Conservation (phyloP, 768 basidiomycete genomes). For the Tricholoma hemisulphureum region DNA sequence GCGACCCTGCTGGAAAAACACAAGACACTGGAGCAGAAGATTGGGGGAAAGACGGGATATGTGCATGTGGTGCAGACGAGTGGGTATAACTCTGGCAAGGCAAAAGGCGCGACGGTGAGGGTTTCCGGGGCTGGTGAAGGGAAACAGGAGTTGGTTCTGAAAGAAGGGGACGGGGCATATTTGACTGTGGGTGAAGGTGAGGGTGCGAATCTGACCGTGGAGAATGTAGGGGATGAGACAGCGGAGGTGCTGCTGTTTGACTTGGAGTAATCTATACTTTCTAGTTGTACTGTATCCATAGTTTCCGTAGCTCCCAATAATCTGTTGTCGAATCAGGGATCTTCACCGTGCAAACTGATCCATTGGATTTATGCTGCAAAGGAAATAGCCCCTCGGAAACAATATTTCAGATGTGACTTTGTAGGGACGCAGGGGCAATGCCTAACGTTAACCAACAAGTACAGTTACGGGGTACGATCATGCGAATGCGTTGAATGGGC, state of each 20-base stretch:
- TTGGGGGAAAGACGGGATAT: slow-evolving; percentile 66
- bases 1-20: slow-evolving; percentile 69
- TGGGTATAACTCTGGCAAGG: slow-evolving; percentile 65
- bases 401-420: too few species aligned
- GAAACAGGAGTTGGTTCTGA: slow-evolving; percentile 47
- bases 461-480: too few species aligned
- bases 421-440: too few species aligned
- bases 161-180: slow-evolving; percentile 90
- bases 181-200: slow-evolving; percentile 46
- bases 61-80: slow-evolving; percentile 84
- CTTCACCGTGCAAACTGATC: too few species aligned
- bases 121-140: slow-evolving; percentile 39
- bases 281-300: too few species aligned
- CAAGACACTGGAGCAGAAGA: slow-evolving; percentile 49
- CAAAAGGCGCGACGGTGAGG: slow-evolving; percentile 57
- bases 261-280: slow-evolving; percentile 54
- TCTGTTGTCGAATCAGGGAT: too few species aligned
- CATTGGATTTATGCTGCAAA: too few species aligned
- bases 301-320: too few species aligned
- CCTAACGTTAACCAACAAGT: too few species aligned
- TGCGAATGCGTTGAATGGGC: too few species aligned
- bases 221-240: slow-evolving; percentile 62
- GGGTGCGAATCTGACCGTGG: slow-evolving; percentile 41
- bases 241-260: slow-evolving; percentile 85
- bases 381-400: too few species aligned